A percentile compares a stretch with the other conserved stretches of the same genome.
These are phyloP conservation scores for Sinapis alba DNA, from an alignment of 441 rosid genomes.

Conservation along the genomic window DNA sequence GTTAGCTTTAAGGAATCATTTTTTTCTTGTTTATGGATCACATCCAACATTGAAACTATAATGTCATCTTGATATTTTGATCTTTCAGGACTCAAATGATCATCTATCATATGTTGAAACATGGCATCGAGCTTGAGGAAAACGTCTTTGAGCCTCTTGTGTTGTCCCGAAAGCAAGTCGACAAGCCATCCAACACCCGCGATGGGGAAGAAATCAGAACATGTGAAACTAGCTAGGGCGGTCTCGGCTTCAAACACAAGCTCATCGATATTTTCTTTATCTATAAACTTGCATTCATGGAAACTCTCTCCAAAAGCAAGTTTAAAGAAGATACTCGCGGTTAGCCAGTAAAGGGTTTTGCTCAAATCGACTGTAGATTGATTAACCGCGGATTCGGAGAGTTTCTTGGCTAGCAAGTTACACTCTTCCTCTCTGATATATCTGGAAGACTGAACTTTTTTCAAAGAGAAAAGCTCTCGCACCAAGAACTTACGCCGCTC, in stretches of 20 bases:
- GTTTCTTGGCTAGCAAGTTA: neutral
- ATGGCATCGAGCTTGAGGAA: neutral
- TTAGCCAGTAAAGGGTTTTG: neutral
- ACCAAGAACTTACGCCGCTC: neutral
- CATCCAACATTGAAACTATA: neutral
- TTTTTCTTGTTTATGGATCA: neutral
- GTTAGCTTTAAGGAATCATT: neutral
- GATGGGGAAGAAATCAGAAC: neutral
- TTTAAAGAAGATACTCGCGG: neutral
- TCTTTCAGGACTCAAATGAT: neutral
- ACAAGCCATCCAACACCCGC: neutral
- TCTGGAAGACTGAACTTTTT: neutral
- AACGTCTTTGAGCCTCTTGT: neutral
- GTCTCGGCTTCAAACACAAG: neutral
- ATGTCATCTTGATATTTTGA: neutral
- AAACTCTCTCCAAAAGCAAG: neutral
- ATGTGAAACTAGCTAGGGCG: neutral
- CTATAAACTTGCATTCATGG: neutral
- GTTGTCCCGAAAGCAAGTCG: neutral
- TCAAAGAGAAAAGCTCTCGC: neutral
- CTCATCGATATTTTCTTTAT: neutral
- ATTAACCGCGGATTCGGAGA: neutral
- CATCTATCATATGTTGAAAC: neutral
- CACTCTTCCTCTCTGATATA: neutral
- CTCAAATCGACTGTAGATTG: neutral